A percentile compares a stretch with the other conserved stretches of the same genome.
Conservation (phyloP, 2,329 filamentous ascomycete species). For the Aspergillus carbonarius region DNA sequence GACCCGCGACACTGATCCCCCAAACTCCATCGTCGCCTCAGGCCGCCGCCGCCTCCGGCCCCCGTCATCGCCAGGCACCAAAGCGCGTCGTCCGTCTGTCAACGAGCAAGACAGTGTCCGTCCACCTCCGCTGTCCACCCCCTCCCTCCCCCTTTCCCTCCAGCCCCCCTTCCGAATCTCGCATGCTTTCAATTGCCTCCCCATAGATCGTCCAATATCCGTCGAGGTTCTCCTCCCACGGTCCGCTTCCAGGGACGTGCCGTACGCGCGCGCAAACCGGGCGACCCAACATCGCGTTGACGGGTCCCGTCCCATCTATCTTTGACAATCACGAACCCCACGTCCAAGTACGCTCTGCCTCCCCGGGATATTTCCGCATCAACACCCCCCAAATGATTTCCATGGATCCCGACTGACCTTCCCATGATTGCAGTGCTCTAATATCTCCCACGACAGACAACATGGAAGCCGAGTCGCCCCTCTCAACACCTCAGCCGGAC, state of each 20-base stretch:
- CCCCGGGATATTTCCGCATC: neutral
- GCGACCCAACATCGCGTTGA: constrained; percentile 16
- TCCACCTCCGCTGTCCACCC: constrained; percentile 9
- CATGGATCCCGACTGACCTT: neutral
- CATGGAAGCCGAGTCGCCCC: constrained; percentile 26
- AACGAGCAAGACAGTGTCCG: constrained; percentile 6
- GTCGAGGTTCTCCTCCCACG: neutral
- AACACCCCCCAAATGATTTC: neutral
- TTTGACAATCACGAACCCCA: constrained; percentile 10
- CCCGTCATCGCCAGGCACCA: constrained; percentile 18
- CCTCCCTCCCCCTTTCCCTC: constrained; percentile 3
- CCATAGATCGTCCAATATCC: neutral
- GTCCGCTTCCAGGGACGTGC: neutral
- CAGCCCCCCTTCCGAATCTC: constrained; percentile 6
- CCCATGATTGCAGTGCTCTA: neutral
- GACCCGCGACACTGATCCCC: neutral
- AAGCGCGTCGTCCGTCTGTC: constrained; percentile 19
- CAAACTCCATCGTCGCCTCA: neutral
- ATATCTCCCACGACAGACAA: constrained; percentile 3
- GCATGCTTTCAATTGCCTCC: neutral
- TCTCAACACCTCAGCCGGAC: constrained; percentile 20
- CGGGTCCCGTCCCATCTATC: constrained; percentile 5
- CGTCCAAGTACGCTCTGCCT: constrained; percentile 15
- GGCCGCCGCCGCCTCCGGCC: neutral
- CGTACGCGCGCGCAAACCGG: constrained; percentile 18